Percentiles rank a stretch among this genome's conserved stretches.
Evolutionary conservation across 2,329 filamentous ascomycete species (phyloP).

Genomic region (Mycosphaerella arachidis): DNA sequence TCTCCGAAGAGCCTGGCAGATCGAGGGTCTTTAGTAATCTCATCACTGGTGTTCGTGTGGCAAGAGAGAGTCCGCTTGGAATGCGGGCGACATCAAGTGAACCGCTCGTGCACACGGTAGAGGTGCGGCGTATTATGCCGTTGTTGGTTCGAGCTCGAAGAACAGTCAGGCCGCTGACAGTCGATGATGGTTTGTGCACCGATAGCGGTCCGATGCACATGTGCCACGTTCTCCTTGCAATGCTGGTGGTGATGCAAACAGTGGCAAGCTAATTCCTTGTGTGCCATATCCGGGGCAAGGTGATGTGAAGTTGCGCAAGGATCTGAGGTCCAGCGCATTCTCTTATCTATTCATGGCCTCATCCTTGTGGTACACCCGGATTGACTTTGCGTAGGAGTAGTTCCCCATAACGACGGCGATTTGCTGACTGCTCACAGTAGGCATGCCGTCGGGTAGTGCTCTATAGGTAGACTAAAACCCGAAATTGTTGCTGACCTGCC

Average conservation of each 20-base stretch:
- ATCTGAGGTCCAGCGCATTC: neutral
- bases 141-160: neutral
- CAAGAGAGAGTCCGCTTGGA: neutral
- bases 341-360: neutral
- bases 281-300: conserved; percentile 42
- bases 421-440: neutral
- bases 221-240: conserved; percentile 57
- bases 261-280: conserved; percentile 21
- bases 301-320: conserved; percentile 42
- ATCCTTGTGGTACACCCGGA: neutral
- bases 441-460: too few relatives aligned
- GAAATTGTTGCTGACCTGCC: neutral
- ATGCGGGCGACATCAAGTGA: too few relatives aligned
- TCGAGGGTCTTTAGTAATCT: neutral
- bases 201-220: neutral
- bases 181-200: neutral
- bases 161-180: too few relatives aligned
- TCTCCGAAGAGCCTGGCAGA: neutral
- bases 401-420: neutral
- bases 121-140: neutral
- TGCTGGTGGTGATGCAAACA: conserved; percentile 50
- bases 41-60: neutral
- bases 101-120: too few relatives aligned
- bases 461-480: neutral
- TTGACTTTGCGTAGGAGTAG: neutral